These are phyloP conservation scores for Erythrophleum fordii DNA, from an alignment of 306 rosid species.

Conservation along the genomic window DNA sequence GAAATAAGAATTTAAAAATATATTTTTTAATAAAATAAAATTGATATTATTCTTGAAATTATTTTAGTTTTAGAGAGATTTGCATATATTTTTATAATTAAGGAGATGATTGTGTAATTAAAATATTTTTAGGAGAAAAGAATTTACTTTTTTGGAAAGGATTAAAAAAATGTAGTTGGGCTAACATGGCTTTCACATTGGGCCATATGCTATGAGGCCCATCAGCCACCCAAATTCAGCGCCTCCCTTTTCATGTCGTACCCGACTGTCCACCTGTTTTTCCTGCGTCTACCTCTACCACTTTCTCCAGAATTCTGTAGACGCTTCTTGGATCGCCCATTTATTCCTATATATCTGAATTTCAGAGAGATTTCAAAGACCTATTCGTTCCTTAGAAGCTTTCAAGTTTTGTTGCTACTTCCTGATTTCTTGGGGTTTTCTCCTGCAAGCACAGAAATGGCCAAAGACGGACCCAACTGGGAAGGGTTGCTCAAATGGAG, in stretches of 20 bases:
- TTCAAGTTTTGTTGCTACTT: not conserved
- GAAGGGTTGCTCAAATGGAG: constrained; percentile 81
- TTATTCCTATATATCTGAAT: not conserved
- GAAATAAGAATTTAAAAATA: too few species aligned
- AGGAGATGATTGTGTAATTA: too few species aligned
- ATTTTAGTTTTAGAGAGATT: too few species aligned
- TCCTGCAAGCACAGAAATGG: constrained; percentile 43
- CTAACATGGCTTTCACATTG: not conserved
- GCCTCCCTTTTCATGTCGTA: not conserved
- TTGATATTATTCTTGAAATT: too few species aligned
- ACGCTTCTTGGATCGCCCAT: constrained; percentile 18
- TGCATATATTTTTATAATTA: too few species aligned
- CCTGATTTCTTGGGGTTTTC: not conserved
- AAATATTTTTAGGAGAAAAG: too few species aligned
- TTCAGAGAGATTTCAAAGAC: too few species aligned
- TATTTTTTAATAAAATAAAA: too few species aligned
- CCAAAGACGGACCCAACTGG: constrained; percentile 69
- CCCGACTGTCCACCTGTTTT: too few species aligned
- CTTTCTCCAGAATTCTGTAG: not conserved
- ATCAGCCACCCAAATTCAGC: not conserved
- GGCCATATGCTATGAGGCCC: not conserved
- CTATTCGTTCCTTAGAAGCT: not conserved
- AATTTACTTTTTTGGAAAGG: too few species aligned
- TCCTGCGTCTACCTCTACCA: not conserved
- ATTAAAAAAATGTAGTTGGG: too few species aligned